phyloP scores from a whole-genome alignment of 257 asterid genomes.

The Fraxinus americana region DNA sequence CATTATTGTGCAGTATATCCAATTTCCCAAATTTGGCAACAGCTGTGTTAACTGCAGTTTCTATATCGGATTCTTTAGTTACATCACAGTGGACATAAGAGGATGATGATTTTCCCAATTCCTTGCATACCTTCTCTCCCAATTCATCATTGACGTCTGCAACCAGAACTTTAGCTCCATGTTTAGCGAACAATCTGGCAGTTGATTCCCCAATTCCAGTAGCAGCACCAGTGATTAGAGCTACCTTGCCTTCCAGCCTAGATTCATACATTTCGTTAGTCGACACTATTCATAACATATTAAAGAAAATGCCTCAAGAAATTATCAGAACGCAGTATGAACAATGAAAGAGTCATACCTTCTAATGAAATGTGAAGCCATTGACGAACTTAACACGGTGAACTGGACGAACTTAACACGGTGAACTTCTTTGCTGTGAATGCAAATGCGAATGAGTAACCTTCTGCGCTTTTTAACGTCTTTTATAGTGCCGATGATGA shows the following conservation, averaged over 20 bases:
- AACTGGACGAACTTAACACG: too few relatives aligned
- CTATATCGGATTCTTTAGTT: constrained; percentile 17
- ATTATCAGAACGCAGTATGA: too few relatives aligned
- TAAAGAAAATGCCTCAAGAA: too few relatives aligned
- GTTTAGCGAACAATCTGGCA: constrained; percentile 11
- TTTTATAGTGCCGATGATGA: too few relatives aligned
- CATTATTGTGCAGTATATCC: constrained; percentile 42
- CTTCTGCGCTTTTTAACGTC: too few relatives aligned
- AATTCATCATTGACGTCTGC: constrained; percentile 6
- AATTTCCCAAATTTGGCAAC: constrained; percentile 32
- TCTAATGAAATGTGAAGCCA: too few relatives aligned
- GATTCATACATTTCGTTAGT: not conserved
- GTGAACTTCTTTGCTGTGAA: too few relatives aligned
- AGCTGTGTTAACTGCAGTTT: constrained; percentile 14
- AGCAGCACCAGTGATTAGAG: constrained; percentile 17
- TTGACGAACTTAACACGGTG: too few relatives aligned
- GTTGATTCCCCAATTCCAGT: constrained; percentile 20
- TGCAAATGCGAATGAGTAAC: too few relatives aligned
- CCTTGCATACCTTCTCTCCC: constrained; percentile 2
- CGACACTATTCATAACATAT: not conserved
- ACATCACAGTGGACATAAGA: constrained; percentile 26
- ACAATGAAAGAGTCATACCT: too few relatives aligned
- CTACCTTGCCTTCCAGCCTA: constrained; percentile 23
- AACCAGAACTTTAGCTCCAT: constrained; percentile 7
- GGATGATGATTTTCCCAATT: constrained; percentile 18